Evolutionary conservation across 192 early-diverging fungal species (phyloP), one percentile per base, ranked within the genome.

Genomic region (Coemansia erecta): DNA sequence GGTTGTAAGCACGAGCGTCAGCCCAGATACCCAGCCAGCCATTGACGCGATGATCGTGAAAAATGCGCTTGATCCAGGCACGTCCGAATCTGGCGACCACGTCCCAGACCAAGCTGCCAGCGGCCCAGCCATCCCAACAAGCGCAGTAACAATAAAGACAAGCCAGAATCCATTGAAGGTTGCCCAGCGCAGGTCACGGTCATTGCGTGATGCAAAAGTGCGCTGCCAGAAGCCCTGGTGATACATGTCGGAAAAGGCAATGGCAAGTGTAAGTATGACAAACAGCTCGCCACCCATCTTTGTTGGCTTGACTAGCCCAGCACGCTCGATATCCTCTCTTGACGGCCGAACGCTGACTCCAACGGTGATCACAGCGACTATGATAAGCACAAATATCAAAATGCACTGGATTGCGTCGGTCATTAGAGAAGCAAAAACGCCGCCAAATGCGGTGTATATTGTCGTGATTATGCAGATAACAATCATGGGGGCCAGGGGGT

Each of bases 211-310:
- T n/a, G 87, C 77, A 82, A 86, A 89, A 12, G 87, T 84, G 41
- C 86, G 83, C 75, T 89, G 88, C 88, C 88, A 89, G 33, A 85
- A 84, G 19, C 80, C 84, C 64, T 89, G 86, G 40, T 86, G 85
- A 65, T 85, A 88, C 68, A 88, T 77, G 53, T 83, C 83, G 21
- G 87, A 73, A 48, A 81, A 78, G 28, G 69, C 74, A 60, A 88
- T 81, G 37, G 88, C 85, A 51, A 83, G 75, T 7, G 85, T 80
- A 55, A 89, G 79, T 41, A 85, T 84, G 3, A 72, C 81, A 64
- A 87, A 70, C 33, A 84, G 74, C 65, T 87, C 84, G 61, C 82
- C 86, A 50, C 85, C 85, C 73, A 83, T 77, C 44, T 84, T 83
- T 61, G 87, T 86, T 31, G 88, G 79, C 59, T 80, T 70, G 42